A percentile compares a stretch with the other conserved stretches of the same genome.
phyloP scores from a whole-genome alignment of 805 yeast species.

The Metschnikowia matae region DNA sequence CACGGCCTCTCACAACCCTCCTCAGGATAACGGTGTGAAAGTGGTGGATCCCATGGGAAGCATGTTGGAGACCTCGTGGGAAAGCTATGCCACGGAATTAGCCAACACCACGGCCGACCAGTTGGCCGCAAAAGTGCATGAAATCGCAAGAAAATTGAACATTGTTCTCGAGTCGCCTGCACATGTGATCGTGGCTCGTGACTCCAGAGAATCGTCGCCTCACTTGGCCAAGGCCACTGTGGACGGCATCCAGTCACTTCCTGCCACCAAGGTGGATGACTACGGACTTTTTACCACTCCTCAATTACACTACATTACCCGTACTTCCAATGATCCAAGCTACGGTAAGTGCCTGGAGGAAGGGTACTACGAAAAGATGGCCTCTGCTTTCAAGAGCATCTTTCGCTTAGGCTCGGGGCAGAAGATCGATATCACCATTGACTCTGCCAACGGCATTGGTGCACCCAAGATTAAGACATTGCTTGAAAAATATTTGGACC shows the following conservation, averaged over 20 bases:
- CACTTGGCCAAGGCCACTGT: slow-evolving; percentile 52
- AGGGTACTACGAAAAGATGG: slow-evolving; percentile 67
- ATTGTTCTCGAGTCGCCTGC: slow-evolving; percentile 46
- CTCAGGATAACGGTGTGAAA: slow-evolving; percentile 61
- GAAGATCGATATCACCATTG: slow-evolving; percentile 57
- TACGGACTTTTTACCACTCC: slow-evolving; percentile 85
- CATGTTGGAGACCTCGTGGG: slow-evolving; percentile 86
- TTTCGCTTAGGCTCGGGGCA: slow-evolving; percentile 19
- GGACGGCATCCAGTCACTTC: slow-evolving; percentile 55
- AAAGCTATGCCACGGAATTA: slow-evolving; percentile 66
- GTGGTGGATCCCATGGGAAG: slow-evolving; percentile 92
- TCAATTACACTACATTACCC: slow-evolving; percentile 83
- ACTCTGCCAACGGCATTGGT: slow-evolving; percentile 97
- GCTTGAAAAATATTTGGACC: slow-evolving; percentile 36
- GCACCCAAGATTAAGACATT: slow-evolving; percentile 64
- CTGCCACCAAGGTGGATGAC: slow-evolving; percentile 43
- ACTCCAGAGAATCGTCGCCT: slow-evolving; percentile 84
- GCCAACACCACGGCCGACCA: slow-evolving; percentile 62
- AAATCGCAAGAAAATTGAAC: slow-evolving; percentile 36
- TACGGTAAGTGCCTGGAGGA: slow-evolving; percentile 61
- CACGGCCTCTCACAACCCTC: slow-evolving; percentile 94
- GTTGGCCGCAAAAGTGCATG: slow-evolving; percentile 36
- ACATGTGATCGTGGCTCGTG: slow-evolving; percentile 69
- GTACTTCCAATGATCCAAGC: slow-evolving; percentile 60
- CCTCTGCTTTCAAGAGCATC: slow-evolving; percentile 49